These are phyloP conservation scores for Talaromyces liani DNA, from an alignment of 495 filamentous ascomycete genomes.

Conservation along the genomic window DNA sequence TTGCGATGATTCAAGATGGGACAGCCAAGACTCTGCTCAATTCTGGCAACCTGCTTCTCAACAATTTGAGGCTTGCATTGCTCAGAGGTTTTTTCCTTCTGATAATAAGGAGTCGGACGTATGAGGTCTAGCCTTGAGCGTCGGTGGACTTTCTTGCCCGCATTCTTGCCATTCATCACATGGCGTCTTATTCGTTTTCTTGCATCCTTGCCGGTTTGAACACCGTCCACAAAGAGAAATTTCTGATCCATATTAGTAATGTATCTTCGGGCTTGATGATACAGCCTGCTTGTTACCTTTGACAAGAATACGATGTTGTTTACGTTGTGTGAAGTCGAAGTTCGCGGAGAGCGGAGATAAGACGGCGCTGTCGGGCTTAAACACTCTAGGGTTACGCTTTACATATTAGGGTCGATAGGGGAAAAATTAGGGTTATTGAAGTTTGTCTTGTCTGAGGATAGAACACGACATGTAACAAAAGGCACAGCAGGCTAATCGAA, in stretches of 20 bases:
- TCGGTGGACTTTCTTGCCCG: conserved; percentile 17
- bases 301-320: background rate
- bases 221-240: conserved; percentile 18
- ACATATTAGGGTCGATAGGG: background rate
- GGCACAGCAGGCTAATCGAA: background rate
- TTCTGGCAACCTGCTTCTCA: background rate
- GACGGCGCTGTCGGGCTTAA: background rate
- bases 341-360: background rate
- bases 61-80: background rate
- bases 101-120: background rate
- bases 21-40: background rate
- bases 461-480: background rate
- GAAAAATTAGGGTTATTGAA: background rate
- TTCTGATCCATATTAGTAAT: conserved; percentile 6
- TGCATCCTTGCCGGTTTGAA: conserved; percentile 10
- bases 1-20: background rate
- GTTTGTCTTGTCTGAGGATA: background rate
- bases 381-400: background rate
- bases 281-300: background rate
- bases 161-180: conserved; percentile 26
- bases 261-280: background rate
- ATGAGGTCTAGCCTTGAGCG: conserved; percentile 13
- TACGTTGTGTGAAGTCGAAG: background rate
- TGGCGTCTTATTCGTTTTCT: conserved; percentile 19
- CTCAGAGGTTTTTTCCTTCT: background rate